Conservation (phyloP, 164 flowering plant species). For the Aristolochia contorta region DNA sequence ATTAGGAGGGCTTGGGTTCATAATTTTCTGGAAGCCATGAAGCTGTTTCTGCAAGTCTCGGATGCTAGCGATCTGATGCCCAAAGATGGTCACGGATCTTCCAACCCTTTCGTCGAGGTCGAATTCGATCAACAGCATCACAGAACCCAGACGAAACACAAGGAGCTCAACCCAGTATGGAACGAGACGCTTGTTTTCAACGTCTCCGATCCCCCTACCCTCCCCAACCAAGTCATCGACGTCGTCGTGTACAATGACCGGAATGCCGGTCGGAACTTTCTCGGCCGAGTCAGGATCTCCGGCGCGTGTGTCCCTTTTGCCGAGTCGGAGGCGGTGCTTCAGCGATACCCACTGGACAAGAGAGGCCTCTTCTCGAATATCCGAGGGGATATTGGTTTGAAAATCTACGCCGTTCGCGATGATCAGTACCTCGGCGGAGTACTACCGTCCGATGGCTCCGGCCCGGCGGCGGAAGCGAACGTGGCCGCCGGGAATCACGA, state of each 20-base stretch:
- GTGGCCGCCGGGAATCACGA: not conserved
- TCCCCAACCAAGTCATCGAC: conserved; percentile 40
- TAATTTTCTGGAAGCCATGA: conserved; percentile 7
- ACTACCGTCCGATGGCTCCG: conserved; percentile 4
- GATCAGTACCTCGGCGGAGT: conserved; percentile 2
- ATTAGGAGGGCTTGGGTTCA: not conserved
- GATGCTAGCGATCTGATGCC: conserved; percentile 83
- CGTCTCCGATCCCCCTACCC: conserved; percentile 27
- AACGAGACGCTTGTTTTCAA: conserved; percentile 62
- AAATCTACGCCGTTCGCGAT: conserved; percentile 26
- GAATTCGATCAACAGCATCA: conserved; percentile 50
- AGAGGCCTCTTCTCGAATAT: conserved; percentile 71
- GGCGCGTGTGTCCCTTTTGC: conserved; percentile 50
- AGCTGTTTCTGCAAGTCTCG: conserved; percentile 66
- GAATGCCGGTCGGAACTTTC: conserved; percentile 44
- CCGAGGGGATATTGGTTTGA: conserved; percentile 65
- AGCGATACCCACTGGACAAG: conserved; percentile 80
- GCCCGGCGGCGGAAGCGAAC: not conserved
- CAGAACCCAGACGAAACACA: conserved; percentile 53
- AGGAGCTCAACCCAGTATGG: conserved; percentile 74
- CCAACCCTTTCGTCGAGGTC: conserved; percentile 77
- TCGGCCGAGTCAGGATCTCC: conserved; percentile 71
- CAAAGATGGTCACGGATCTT: conserved; percentile 77
- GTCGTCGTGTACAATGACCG: conserved; percentile 54
- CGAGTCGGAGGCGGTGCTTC: conserved; percentile 38